These are phyloP conservation scores for Paecilomyces niveus DNA, from an alignment of 2,329 filamentous ascomycete genomes.

Conservation along the genomic window DNA sequence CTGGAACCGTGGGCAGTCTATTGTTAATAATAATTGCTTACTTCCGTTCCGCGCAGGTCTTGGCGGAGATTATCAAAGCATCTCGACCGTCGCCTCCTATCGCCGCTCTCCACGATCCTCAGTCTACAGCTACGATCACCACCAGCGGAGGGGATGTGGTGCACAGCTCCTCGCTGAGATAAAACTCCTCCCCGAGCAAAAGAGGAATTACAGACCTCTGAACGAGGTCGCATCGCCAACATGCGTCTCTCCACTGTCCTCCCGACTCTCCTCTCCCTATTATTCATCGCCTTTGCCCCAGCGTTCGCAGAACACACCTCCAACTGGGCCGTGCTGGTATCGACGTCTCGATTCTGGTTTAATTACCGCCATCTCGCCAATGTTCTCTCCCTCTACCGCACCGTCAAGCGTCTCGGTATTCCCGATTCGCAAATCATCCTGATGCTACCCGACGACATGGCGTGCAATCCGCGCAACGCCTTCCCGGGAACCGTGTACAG, in stretches of 20 bases:
- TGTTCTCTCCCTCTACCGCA: slow-evolving; percentile 93
- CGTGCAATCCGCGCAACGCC: slow-evolving; percentile 95
- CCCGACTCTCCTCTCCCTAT: slow-evolving; percentile 18
- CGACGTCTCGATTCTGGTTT: slow-evolving; percentile 99
- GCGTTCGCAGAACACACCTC: slow-evolving; percentile 63
- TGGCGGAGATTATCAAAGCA: neutral
- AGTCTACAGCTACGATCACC: neutral
- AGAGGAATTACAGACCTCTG: neutral
- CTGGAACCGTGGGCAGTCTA: too few relatives aligned
- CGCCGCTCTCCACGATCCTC: neutral
- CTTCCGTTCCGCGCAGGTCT: neutral
- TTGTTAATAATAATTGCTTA: too few relatives aligned
- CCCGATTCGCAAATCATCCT: slow-evolving; percentile 98
- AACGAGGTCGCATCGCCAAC: slow-evolving; percentile 3
- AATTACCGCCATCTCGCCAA: slow-evolving; percentile 98
- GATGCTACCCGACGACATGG: slow-evolving; percentile 99
- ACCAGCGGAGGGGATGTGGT: neutral
- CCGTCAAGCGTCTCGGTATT: slow-evolving; percentile 94
- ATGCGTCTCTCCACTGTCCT: slow-evolving; percentile 23
- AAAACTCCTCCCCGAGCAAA: neutral
- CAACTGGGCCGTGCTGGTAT: slow-evolving; percentile 99
- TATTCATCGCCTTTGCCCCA: slow-evolving; percentile 10
- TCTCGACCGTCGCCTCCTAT: neutral
- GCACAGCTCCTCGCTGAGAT: neutral
- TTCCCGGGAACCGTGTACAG: slow-evolving; percentile 98